Conservation (phyloP, 73 alveolate species). For the Paramecium primaurelia region DNA sequence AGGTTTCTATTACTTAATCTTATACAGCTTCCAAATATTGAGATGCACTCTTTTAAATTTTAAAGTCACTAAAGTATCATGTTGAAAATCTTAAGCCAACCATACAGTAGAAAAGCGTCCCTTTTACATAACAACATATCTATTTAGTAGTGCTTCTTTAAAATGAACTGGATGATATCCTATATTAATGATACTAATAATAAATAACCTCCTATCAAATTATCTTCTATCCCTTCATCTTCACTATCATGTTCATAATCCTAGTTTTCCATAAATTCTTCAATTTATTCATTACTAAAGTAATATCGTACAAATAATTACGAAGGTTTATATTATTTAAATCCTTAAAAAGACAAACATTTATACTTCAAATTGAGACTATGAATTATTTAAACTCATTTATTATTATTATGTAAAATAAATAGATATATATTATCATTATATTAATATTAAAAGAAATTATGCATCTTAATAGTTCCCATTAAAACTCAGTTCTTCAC, state of each 20-base stretch:
- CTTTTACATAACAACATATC: constrained; percentile 97
- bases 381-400: background rate
- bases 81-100: constrained; percentile 93
- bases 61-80: constrained; percentile 88
- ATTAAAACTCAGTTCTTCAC: background rate
- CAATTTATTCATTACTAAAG: constrained; percentile 1
- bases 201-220: constrained; percentile 83
- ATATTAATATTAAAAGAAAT: background rate
- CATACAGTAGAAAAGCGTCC: constrained; percentile 99
- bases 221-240: constrained; percentile 93
- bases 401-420: background rate
- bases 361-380: background rate
- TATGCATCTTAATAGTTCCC: background rate
- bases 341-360: background rate
- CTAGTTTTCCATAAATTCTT: constrained; percentile 44
- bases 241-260: constrained; percentile 72
- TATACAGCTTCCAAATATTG: constrained; percentile 98
- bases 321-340: background rate
- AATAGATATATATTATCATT: background rate
- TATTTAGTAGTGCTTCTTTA: constrained; percentile 91
- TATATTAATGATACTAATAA: background rate
- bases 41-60: constrained; percentile 97
- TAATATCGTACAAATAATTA: background rate
- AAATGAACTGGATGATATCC: constrained; percentile 99
- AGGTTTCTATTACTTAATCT: constrained; percentile 96